phyloP scores from a whole-genome alignment of 305 asterid genomes.

The Plantago rigida region DNA sequence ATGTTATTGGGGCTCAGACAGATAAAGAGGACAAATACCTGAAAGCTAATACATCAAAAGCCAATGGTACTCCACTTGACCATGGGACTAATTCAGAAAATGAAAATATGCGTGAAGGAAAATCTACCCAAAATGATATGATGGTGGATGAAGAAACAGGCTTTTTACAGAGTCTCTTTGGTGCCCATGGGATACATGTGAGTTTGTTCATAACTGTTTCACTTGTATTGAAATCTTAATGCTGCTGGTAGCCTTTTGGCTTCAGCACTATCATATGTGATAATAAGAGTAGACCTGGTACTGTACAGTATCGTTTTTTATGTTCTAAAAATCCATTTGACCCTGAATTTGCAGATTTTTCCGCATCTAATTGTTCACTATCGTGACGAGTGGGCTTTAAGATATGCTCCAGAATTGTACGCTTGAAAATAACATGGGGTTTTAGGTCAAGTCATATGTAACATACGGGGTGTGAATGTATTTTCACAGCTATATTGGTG shows the following conservation, averaged over 20 bases:
- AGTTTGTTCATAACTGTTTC: slow-evolving; percentile 28
- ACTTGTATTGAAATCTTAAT: slow-evolving; percentile 6
- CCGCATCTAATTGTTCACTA: no score
- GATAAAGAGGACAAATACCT: slow-evolving; percentile 33
- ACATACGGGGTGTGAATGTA: no score
- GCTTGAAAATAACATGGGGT: no score
- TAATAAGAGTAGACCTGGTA: slow-evolving; percentile 14
- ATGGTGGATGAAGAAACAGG: slow-evolving; percentile 56
- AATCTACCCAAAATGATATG: slow-evolving; percentile 28
- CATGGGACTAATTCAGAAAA: slow-evolving; percentile 29
- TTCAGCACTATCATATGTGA: slow-evolving; percentile 9
- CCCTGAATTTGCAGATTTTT: no score
- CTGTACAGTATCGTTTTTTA: no score
- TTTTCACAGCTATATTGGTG: no score
- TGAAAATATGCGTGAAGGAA: slow-evolving; percentile 30
- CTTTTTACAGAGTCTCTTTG: slow-evolving; percentile 65
- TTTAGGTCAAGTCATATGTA: no score
- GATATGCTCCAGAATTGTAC: no score
- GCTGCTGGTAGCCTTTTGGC: slow-evolving; percentile 7
- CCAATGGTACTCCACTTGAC: slow-evolving; percentile 29
- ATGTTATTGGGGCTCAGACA: slow-evolving; percentile 44
- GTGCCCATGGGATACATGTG: slow-evolving; percentile 78
- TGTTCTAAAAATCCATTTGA: no score
- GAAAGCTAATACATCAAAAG: slow-evolving; percentile 25
- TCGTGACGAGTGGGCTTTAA: neutral